A percentile compares a stretch with the other conserved stretches of the same genome.
Evolutionary conservation across 2,329 filamentous ascomycete genomes (phyloP).

Genomic region (Fusarium equiseti): DNA sequence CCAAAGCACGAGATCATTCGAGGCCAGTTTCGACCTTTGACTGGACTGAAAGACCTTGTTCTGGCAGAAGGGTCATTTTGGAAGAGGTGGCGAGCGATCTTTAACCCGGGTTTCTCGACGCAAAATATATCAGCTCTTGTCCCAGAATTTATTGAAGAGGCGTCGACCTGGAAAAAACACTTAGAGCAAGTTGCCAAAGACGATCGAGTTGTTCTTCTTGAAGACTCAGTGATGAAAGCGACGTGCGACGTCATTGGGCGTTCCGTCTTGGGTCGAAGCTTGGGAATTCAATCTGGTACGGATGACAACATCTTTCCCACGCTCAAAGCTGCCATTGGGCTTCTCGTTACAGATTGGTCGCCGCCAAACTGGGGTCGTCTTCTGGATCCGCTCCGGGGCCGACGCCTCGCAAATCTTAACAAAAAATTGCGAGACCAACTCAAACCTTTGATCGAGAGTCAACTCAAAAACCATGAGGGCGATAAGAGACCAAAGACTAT

Average conservation of each 20-base stretch:
- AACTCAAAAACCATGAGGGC: neutral
- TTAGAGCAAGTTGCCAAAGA: neutral
- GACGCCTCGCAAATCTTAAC: neutral
- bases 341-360: slow-evolving; percentile 9
- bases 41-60: slow-evolving; percentile 1
- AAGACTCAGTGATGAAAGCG: slow-evolving; percentile 1
- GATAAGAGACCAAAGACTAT: neutral
- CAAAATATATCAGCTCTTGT: slow-evolving; percentile 1
- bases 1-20: slow-evolving; percentile 4
- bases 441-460: neutral
- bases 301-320: neutral
- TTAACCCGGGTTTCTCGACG: slow-evolving; percentile 8
- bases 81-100: slow-evolving; percentile 10
- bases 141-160: neutral
- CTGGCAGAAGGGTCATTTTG: neutral
- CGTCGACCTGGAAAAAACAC: neutral
- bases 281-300: neutral
- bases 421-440: neutral
- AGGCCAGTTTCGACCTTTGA: neutral
- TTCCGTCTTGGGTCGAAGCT: neutral
- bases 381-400: neutral
- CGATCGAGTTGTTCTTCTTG: neutral
- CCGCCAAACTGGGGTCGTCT: slow-evolving; percentile 1
- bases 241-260: slow-evolving; percentile 19
- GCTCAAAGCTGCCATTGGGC: neutral